phyloP scores from a whole-genome alignment of 192 early-diverging fungal genomes.

The Pilaira anomala region DNA sequence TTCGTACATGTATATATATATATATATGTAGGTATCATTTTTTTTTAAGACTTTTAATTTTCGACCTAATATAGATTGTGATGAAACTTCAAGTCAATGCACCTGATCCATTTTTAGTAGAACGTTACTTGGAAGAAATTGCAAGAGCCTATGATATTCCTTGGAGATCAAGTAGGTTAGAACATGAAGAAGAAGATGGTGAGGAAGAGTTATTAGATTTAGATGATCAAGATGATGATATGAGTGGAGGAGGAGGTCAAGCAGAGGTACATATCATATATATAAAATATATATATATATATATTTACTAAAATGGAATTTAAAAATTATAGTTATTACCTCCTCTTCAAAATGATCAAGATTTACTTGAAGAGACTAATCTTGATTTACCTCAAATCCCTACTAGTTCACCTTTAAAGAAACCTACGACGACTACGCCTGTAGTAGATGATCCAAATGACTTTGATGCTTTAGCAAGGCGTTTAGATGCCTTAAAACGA shows the following conservation, averaged over 20 bases:
- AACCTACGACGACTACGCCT: conserved; percentile 2
- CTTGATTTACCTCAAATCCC: conserved; percentile 28
- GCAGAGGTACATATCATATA: too few species aligned
- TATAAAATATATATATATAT: background rate
- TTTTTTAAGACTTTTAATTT: background rate
- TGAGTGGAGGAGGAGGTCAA: background rate
- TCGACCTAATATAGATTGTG: conserved; percentile 59
- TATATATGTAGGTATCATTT: too few species aligned
- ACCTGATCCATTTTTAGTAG: conserved; percentile 77
- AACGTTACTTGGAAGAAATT: conserved; percentile 86
- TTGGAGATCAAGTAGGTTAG: conserved; percentile 58
- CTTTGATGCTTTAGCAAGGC: conserved; percentile 73
- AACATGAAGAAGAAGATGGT: conserved; percentile 36
- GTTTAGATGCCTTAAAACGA: conserved; percentile 73
- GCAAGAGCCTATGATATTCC: conserved; percentile 74
- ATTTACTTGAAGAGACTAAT: conserved; percentile 10
- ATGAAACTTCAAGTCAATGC: conserved; percentile 76
- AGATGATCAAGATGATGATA: conserved; percentile 25
- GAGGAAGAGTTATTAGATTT: conserved; percentile 6
- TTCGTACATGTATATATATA: background rate
- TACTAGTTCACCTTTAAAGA: conserved; percentile 20
- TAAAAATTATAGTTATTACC: background rate
- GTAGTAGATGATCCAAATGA: conserved; percentile 16
- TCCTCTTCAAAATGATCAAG: background rate
- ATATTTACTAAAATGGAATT: background rate